Percentiles rank a stretch among this genome's conserved stretches.
Conservation (phyloP, 176 grass and related monocot species). For the Areca catechu region DNA sequence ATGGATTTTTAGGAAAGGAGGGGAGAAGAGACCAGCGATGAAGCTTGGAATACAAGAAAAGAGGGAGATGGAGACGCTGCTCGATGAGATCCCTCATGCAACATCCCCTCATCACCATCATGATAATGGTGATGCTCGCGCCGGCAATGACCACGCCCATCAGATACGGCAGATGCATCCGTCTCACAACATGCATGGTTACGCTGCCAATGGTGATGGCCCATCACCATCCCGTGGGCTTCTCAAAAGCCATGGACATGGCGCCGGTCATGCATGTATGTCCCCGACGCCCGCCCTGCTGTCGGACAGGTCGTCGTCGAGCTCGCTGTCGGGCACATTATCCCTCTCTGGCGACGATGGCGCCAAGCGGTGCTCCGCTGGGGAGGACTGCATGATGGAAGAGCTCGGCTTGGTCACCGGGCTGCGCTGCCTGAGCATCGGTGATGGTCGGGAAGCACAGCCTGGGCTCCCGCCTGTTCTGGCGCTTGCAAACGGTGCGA, state of each 20-base stretch:
- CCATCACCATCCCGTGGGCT: neutral
- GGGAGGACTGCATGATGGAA: neutral
- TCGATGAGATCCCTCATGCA: constrained; percentile 42
- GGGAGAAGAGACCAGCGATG: neutral
- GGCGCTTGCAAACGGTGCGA: neutral
- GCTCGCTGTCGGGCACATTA: neutral
- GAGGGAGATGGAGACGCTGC: constrained; percentile 61
- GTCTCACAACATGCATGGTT: too few relatives aligned
- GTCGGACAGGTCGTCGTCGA: constrained; percentile 10
- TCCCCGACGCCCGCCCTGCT: constrained; percentile 12
- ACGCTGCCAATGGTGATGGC: too few relatives aligned
- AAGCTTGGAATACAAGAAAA: constrained; percentile 26
- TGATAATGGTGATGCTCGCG: constrained; percentile 21
- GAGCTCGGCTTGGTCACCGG: constrained; percentile 6
- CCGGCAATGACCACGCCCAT: neutral
- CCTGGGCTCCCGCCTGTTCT: neutral
- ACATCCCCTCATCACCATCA: constrained; percentile 31
- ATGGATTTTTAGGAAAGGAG: neutral
- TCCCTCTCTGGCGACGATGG: too few relatives aligned
- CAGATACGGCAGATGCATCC: too few relatives aligned
- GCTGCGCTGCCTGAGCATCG: constrained; percentile 21
- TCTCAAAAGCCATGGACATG: constrained; percentile 25
- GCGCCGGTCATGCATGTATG: constrained; percentile 10
- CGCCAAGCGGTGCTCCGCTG: too few relatives aligned
- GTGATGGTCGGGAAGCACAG: constrained; percentile 6